Base-by-base conservation (phyloP, 2,329 filamentous ascomycete species). In the Calonectria multiphialidica region DNA sequence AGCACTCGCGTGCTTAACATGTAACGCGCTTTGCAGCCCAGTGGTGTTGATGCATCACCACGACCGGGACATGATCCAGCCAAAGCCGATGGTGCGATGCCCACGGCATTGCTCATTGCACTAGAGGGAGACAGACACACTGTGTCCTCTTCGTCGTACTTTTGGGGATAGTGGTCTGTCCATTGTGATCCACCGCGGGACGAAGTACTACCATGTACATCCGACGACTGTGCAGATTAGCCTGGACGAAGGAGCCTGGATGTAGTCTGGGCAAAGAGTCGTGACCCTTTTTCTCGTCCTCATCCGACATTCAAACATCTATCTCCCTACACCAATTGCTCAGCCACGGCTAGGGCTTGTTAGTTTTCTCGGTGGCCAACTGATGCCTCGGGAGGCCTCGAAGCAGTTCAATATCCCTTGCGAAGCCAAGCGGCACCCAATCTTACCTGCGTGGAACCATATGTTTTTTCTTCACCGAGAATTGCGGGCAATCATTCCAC, bases 401-500 rank as follows among this genome's bases (percentile, higher is more conserved):
- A 62, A 30, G 21, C 57, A 62, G 40, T 45, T 25, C 28, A 68
- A 62, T 61, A 61, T 61, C 53, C 45, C 33, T 68, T 53, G 33
- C 18, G 13, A 42, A 55, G 47, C 63, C 63, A 66, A 66, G 63
- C 30, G 35, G 25, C 16, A n/a, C 37, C 37, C 25, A 50, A 66
- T 55, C 21, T 53, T 53, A 55, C 63, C 23, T 42, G 35, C 63
- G 55, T 62, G 57, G 66, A 63, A 37, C 57, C 55, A 50, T 40
- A 33, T 47, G 35, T 33, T 45, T 53, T 49, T 57, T 25, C 33
- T 33, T 59, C 18, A 49, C 62, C 16, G 12, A 61, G 62, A 66
- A 37, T 66, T 66, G 44, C 42, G 53, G 53, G 62, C 49, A 66
- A 62, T 62, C 62, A 70, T 37, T 62, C 49, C 40, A 70, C 67